phyloP scores from a whole-genome alignment of 208 protist genomes.

The Leishmania turanica region DNA sequence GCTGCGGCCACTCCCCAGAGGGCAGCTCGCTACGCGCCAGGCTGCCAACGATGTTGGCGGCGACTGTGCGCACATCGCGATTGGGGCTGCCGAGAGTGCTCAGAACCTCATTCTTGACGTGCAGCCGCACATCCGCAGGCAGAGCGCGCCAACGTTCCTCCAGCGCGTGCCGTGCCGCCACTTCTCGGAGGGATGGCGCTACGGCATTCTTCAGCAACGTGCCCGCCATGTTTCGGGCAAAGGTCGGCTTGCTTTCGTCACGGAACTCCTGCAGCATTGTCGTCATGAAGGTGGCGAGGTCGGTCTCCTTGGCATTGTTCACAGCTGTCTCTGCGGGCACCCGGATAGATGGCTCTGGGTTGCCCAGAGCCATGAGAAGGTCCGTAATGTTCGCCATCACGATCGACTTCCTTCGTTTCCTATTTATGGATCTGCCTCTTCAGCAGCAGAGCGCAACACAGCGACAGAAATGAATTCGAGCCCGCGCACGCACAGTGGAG shows the following conservation, averaged over 20 bases:
- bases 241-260: conserved; percentile 86
- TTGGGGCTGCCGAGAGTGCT: conserved; percentile 72
- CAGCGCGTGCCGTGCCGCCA: conserved; percentile 58
- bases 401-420: background rate
- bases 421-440: background rate
- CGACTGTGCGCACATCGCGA: conserved; percentile 88
- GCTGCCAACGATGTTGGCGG: conserved; percentile 94
- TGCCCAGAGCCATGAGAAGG: conserved; percentile 69
- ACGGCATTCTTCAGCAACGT: conserved; percentile 96
- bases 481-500: background rate
- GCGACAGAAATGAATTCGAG: background rate
- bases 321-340: conserved; percentile 77
- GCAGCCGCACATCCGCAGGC: conserved; percentile 44
- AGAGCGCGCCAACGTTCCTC: conserved; percentile 77
- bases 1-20: conserved; percentile 91
- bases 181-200: conserved; percentile 83
- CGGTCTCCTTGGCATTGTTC: conserved; percentile 61
- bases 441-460: background rate
- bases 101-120: conserved; percentile 83
- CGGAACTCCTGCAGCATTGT: conserved; percentile 89
- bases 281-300: conserved; percentile 87
- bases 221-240: conserved; percentile 92
- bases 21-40: conserved; percentile 97
- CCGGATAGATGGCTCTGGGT: conserved; percentile 67
- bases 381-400: conserved; percentile 71